These are phyloP conservation scores for Golubevia pallescens DNA, from an alignment of 1,284 basidiomycete genomes.

Conservation along the genomic window DNA sequence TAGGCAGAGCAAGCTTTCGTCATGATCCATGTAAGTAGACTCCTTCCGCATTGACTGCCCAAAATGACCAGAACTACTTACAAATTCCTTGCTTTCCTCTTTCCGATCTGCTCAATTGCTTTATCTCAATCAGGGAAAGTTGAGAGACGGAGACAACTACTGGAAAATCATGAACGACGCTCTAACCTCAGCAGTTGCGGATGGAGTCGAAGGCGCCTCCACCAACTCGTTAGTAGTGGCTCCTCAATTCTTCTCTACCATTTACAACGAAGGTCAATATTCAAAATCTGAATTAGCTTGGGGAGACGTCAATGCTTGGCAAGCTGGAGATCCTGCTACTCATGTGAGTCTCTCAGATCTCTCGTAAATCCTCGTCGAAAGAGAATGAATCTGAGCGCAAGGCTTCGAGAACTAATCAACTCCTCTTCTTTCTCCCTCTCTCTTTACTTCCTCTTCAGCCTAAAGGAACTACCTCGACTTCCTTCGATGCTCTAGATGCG, in stretches of 20 bases:
- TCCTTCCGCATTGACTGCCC: too few relatives aligned
- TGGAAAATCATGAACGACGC: slow-evolving; percentile 11
- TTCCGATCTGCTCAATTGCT: neutral
- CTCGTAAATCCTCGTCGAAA: neutral
- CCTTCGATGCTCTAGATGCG: slow-evolving; percentile 52
- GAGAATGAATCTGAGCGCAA: too few relatives aligned
- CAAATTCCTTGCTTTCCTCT: neutral
- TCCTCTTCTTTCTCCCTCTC: neutral
- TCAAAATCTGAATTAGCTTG: slow-evolving; percentile 1
- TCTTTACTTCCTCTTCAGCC: slow-evolving; percentile 20
- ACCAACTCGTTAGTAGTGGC: slow-evolving; percentile 8
- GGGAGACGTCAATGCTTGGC: slow-evolving; percentile 14
- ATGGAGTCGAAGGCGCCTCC: slow-evolving; percentile 7
- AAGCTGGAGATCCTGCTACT: slow-evolving; percentile 15
- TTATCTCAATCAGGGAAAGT: neutral
- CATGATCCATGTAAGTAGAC: slow-evolving; percentile 8
- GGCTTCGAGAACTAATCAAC: too few relatives aligned
- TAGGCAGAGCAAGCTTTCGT: slow-evolving; percentile 9
- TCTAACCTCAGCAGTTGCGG: slow-evolving; percentile 7
- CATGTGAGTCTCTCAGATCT: neutral
- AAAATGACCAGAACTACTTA: neutral
- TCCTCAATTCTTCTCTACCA: slow-evolving; percentile 15
- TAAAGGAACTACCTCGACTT: slow-evolving; percentile 22
- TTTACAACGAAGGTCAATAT: slow-evolving; percentile 7
- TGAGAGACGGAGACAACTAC: slow-evolving; percentile 11